These are phyloP conservation scores for Talaromyces wortmannii DNA, from an alignment of 495 filamentous ascomycete genomes.

Conservation along the genomic window DNA sequence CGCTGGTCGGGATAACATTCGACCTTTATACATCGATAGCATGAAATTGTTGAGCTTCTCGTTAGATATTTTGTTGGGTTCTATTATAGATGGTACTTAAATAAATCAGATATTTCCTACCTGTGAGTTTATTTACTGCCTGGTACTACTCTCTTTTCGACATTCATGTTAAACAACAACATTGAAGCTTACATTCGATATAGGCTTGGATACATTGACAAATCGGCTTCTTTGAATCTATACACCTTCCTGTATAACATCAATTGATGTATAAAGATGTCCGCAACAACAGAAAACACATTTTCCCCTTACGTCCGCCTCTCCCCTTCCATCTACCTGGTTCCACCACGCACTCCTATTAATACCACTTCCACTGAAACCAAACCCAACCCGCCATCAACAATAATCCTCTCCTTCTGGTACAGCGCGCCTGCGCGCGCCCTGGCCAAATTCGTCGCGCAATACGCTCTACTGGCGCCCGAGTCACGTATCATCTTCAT, in stretches of 20 bases:
- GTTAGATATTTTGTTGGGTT: no score
- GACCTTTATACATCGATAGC: no score
- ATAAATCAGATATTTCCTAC: no score
- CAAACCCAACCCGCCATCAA: conserved; percentile 6
- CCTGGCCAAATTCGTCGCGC: conserved; percentile 27
- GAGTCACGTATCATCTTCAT: conserved; percentile 33
- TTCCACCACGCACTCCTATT: conserved; percentile 16
- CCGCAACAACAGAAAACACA: conserved; percentile 3
- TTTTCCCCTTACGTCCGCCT: conserved; percentile 20
- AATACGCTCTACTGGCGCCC: conserved; percentile 28
- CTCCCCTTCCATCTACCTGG: conserved; percentile 26
- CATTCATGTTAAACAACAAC: no score
- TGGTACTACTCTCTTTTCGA: no score
- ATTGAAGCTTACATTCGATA: no score
- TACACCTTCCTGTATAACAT: no score
- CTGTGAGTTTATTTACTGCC: no score
- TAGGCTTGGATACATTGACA: no score
- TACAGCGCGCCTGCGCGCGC: conserved; percentile 34
- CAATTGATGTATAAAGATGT: neutral
- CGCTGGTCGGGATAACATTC: no score
- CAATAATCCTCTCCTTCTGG: conserved; percentile 36
- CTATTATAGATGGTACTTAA: no score
- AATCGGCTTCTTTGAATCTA: neutral
- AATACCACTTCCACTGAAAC: neutral
- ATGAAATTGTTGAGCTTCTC: no score